phyloP scores from a whole-genome alignment of 2,329 filamentous ascomycete species.

The Ramichloridium luteum region DNA sequence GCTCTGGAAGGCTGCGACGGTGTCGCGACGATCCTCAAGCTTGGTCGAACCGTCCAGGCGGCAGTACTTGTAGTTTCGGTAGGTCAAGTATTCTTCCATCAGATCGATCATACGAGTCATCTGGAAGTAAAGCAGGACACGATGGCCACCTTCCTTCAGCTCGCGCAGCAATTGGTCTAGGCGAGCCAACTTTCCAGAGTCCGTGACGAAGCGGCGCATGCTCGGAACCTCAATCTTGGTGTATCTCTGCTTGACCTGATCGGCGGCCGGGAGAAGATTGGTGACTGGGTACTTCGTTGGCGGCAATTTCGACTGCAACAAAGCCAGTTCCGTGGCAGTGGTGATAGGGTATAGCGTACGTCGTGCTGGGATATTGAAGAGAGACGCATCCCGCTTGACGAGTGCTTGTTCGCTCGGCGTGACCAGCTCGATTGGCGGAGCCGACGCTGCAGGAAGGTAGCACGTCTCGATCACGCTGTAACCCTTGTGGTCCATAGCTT shows the following conservation, averaged over 20 bases:
- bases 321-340: constrained; percentile 53
- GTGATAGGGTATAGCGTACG: constrained; percentile 58
- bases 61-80: constrained; percentile 98
- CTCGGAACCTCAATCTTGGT: constrained; percentile 88
- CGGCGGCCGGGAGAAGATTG: constrained; percentile 62
- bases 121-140: constrained; percentile 96
- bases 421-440: constrained; percentile 72
- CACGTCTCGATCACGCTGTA: constrained; percentile 71
- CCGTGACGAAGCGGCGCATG: constrained; percentile 94
- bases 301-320: constrained; percentile 63
- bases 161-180: constrained; percentile 76
- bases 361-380: constrained; percentile 71
- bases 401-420: constrained; percentile 55
- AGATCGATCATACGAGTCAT: constrained; percentile 99
- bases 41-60: constrained; percentile 94
- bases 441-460: constrained; percentile 63
- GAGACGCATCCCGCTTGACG: constrained; percentile 54
- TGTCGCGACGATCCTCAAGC: constrained; percentile 90
- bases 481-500: constrained; percentile 55
- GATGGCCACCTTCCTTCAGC: constrained; percentile 84
- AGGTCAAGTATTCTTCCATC: constrained; percentile 97
- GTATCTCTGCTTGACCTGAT: constrained; percentile 70
- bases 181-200: constrained; percentile 89
- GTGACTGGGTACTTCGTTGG: constrained; percentile 50
- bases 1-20: constrained; percentile 91